Evolutionary conservation across 306 rosid genomes (phyloP).

Genomic region (Macrotyloma uniflorum): DNA sequence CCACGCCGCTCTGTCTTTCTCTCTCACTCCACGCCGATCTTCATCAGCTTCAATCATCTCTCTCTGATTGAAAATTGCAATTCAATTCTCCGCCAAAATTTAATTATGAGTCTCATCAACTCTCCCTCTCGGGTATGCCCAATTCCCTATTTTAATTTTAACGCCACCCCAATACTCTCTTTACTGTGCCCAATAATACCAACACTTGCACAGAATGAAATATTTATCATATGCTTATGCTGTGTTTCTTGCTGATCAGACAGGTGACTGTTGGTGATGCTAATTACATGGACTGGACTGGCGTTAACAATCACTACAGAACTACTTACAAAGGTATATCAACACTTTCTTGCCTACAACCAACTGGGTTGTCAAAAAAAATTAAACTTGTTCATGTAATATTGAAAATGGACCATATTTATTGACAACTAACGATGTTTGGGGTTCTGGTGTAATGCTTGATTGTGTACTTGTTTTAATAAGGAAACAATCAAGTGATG

Average conservation of each 20-base stretch:
- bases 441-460: not conserved
- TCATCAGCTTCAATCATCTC: conserved; percentile 43
- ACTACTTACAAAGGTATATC: conserved; percentile 72
- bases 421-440: not conserved
- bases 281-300: conserved; percentile 79
- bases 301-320: conserved; percentile 55
- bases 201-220: not conserved
- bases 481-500: not conserved
- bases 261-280: conserved; percentile 46
- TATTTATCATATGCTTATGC: not conserved
- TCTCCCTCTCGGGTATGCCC: conserved; percentile 29
- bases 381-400: not conserved
- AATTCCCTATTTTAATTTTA: not conserved
- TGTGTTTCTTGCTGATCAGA: conserved; percentile 42
- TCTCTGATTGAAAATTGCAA: conserved; percentile 43
- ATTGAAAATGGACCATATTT: not conserved
- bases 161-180: not conserved
- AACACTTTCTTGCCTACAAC: not conserved
- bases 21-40: conserved; percentile 52
- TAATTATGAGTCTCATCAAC: conserved; percentile 22
- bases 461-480: not conserved
- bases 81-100: conserved; percentile 36
- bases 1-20: conserved; percentile 54
- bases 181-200: no score
- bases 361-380: not conserved